Conservation (phyloP, 176 grass and related monocot genomes). For the Thinopyrum elongatum region DNA sequence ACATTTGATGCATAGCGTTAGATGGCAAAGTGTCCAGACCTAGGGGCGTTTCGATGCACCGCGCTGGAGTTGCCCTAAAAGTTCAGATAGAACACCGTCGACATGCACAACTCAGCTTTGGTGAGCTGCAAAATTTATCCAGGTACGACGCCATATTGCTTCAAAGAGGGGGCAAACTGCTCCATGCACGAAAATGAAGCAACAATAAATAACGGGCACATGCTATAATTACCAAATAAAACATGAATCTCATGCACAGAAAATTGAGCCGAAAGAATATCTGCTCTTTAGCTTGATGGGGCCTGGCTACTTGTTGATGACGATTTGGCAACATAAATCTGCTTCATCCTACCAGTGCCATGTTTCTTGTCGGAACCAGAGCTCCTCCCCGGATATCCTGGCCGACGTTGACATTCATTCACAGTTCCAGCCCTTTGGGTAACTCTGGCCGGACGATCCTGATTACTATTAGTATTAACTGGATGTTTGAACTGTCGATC, state of each 20-base stretch:
- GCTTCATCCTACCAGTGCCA: slow-evolving; percentile 80
- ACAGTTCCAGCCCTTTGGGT: slow-evolving; percentile 40
- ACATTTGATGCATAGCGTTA: too few relatives aligned
- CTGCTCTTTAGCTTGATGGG: slow-evolving; percentile 45
- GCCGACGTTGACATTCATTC: slow-evolving; percentile 70
- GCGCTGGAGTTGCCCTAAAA: background rate
- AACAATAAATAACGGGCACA: slow-evolving; percentile 33
- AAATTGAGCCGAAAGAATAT: slow-evolving; percentile 2
- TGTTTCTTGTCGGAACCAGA: slow-evolving; percentile 62
- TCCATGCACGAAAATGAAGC: slow-evolving; percentile 42
- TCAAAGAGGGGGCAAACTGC: slow-evolving; percentile 7
- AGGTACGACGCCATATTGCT: slow-evolving; percentile 1
- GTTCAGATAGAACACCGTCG: slow-evolving; percentile 16
- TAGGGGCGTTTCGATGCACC: too few relatives aligned
- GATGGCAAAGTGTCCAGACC: too few relatives aligned
- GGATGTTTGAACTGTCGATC: slow-evolving; percentile 49
- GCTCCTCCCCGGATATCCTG: slow-evolving; percentile 59
- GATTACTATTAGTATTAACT: slow-evolving; percentile 47
- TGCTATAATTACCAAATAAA: slow-evolving; percentile 27
- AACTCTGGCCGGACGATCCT: slow-evolving; percentile 37
- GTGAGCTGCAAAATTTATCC: slow-evolving; percentile 40
- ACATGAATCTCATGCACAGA: background rate
- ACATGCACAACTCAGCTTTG: slow-evolving; percentile 17
- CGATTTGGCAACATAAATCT: slow-evolving; percentile 86
- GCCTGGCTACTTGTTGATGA: slow-evolving; percentile 36